Evolutionary conservation across 352 stramenopile genomes (phyloP).

Genomic region (Phytophthora syringae): DNA sequence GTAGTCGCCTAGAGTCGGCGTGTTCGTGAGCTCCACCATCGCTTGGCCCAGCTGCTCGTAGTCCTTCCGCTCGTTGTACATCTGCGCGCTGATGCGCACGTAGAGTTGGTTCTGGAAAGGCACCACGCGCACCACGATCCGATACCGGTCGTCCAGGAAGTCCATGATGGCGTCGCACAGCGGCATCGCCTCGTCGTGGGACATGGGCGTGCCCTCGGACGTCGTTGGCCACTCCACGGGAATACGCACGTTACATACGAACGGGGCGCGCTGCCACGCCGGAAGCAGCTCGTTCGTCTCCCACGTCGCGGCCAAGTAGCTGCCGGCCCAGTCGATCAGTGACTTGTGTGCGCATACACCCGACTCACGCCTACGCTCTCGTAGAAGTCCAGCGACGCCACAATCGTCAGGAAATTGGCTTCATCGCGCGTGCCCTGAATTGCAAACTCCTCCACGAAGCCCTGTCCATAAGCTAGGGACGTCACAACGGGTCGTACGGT

Average conservation of each 20-base stretch:
- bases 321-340: constrained; percentile 83
- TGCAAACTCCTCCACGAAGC: constrained; percentile 85
- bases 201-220: constrained; percentile 49
- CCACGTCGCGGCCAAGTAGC: constrained; percentile 77
- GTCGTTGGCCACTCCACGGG: constrained; percentile 68
- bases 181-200: constrained; percentile 60
- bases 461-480: constrained; percentile 79
- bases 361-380: constrained; percentile 77
- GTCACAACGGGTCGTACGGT: constrained; percentile 83
- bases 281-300: constrained; percentile 74
- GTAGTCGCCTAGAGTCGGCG: constrained; percentile 65
- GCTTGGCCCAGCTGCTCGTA: constrained; percentile 77
- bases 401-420: constrained; percentile 84
- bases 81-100: constrained; percentile 84
- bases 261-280: constrained; percentile 80
- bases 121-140: constrained; percentile 71
- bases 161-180: constrained; percentile 86
- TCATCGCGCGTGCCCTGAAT: constrained; percentile 86
- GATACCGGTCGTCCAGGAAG: constrained; percentile 75
- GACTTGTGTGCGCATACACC: constrained; percentile 82
- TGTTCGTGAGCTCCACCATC: constrained; percentile 79
- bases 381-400: constrained; percentile 87
- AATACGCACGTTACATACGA: constrained; percentile 82
- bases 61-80: constrained; percentile 86
- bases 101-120: constrained; percentile 76